phyloP scores from a whole-genome alignment of 176 grass and related monocot genomes.

The Alopecurus myosuroides region DNA sequence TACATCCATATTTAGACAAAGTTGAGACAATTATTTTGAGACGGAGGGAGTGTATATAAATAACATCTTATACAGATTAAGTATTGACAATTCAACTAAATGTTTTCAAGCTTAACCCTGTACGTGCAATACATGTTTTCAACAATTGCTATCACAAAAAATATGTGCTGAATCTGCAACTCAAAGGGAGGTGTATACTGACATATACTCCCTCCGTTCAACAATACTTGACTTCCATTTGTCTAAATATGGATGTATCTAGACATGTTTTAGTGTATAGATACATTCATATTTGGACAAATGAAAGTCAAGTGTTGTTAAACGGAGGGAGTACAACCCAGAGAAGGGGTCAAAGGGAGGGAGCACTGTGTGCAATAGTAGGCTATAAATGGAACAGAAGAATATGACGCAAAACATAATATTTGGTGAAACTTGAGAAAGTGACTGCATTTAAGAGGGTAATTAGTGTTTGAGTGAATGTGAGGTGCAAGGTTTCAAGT shows the following conservation, averaged over 20 bases:
- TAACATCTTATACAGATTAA: conserved; percentile 4
- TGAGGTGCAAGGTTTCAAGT: not conserved
- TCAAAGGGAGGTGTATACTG: not conserved
- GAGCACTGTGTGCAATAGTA: not conserved
- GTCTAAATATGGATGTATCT: too few species aligned
- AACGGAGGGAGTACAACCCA: too few species aligned
- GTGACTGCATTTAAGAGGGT: not conserved
- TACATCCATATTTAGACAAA: too few species aligned
- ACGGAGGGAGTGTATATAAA: too few species aligned
- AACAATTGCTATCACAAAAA: not conserved
- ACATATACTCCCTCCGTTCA: too few species aligned
- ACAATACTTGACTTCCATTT: too few species aligned
- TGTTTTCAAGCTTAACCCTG: not conserved
- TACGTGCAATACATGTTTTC: not conserved
- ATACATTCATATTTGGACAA: too few species aligned
- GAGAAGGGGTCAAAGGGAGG: not conserved
- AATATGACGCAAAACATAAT: not conserved
- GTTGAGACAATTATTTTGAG: too few species aligned
- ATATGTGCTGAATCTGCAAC: not conserved
- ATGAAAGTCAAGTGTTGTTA: too few species aligned
- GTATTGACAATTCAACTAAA: not conserved
- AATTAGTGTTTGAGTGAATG: not conserved
- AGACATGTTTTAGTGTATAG: too few species aligned
- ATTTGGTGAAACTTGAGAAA: not conserved
- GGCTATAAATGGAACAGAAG: not conserved